These are phyloP conservation scores for Nymphaea thermarum DNA, from an alignment of 164 flowering plant genomes.

Conservation along the genomic window DNA sequence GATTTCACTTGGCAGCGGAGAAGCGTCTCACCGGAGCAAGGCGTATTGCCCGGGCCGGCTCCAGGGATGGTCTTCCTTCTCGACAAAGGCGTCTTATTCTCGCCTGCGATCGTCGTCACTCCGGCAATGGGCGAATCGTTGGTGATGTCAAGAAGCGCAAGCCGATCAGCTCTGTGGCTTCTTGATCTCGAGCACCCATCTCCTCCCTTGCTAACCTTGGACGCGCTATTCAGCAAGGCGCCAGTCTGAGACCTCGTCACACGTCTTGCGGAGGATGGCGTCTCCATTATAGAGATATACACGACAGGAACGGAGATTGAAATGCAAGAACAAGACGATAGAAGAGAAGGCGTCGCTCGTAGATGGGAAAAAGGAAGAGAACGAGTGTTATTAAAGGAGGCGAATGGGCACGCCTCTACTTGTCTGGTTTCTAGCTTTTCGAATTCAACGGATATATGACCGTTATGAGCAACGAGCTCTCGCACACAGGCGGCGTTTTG, in stretches of 20 bases:
- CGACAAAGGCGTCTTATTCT: conserved; percentile 48
- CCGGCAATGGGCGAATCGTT: conserved; percentile 93
- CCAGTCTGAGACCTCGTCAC: conserved; percentile 60
- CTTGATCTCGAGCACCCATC: conserved; percentile 28
- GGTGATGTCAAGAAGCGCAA: conserved; percentile 59
- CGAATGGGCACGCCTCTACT: too few species aligned
- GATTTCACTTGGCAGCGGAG: conserved; percentile 78
- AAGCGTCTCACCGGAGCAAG: conserved; percentile 82
- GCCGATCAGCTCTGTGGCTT: conserved; percentile 27
- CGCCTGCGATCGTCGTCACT: conserved; percentile 32
- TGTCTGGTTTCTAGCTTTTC: too few species aligned
- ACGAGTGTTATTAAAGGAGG: background rate
- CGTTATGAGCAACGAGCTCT: background rate
- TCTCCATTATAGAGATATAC: conserved; percentile 38
- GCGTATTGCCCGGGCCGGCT: conserved; percentile 29
- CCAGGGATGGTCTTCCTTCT: conserved; percentile 18
- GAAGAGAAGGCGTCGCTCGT: background rate
- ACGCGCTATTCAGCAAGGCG: conserved; percentile 23
- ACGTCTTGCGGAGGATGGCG: conserved; percentile 65
- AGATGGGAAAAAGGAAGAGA: background rate
- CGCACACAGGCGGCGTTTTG: too few species aligned
- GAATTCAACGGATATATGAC: background rate
- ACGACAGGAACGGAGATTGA: background rate
- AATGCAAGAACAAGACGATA: background rate
- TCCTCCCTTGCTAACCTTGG: conserved; percentile 43